Evolutionary conservation across 371 early-diverging fungal genomes (phyloP), one percentile per base, ranked within the genome.

Genomic region (Conidiobolus incongruus): DNA sequence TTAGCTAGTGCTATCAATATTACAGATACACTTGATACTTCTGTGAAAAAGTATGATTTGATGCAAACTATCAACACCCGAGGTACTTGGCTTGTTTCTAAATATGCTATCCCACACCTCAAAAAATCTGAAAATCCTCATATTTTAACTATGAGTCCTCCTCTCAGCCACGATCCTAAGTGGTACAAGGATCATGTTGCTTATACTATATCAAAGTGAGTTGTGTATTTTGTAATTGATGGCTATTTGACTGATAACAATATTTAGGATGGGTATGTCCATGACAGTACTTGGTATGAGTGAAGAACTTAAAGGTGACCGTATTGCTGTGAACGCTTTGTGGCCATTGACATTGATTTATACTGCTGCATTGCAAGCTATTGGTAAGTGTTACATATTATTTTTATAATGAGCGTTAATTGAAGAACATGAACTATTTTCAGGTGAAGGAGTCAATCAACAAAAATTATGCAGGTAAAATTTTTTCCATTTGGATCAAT

Each of bases 311-410:
- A 50, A 56, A 8, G 37, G 51, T 21, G 47, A 72, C 47, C 74
- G 77, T 22, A 62, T 85, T 33, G 85, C 74, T 0, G 82, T 75
- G 35, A 85, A 85, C 35, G 70, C 77, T 0, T 63, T 85, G 28
- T 85, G 86, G 86, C 86, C 86, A 11, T 40, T 61, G 45, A 81
- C 82, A 1, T 84, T 15, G n/a, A n/a, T n/a, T n/a, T n/a, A n/a
- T n/a, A n/a, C n/a, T n/a, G n/a, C n/a, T n/a, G n/a, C n/a, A n/a
- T 49, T 83, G 35, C 60, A 64, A 31, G 56, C 65, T 12, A 52
- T 75, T 5, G 66, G 52, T 56, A 43, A 38, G 8, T 12, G 28
- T n/a, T n/a, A n/a, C n/a, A n/a, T n/a, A n/a, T n/a, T n/a, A n/a
- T n/a, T n/a, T n/a, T n/a, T n/a, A n/a, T n/a, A n/a, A n/a, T n/a